Evolutionary conservation across 176 grass and related monocot genomes (phyloP).

Genomic region (Avena eriantha): DNA sequence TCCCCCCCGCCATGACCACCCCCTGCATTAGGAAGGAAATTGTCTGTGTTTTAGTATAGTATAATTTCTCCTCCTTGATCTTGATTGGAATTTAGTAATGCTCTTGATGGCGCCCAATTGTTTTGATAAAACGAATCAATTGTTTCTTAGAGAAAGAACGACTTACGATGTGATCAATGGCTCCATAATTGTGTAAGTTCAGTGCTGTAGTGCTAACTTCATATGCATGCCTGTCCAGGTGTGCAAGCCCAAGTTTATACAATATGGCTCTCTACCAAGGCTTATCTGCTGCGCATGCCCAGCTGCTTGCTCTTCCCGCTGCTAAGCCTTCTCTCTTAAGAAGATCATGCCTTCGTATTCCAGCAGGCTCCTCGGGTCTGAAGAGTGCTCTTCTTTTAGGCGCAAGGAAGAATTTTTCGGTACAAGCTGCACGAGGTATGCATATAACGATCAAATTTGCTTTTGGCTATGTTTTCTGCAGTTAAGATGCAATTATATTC

Average conservation of each 20-base stretch:
- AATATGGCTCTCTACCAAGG: constrained; percentile 52
- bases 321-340: constrained; percentile 31
- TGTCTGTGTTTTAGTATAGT: not conserved
- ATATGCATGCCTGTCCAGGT: constrained; percentile 32
- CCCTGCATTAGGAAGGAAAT: not conserved
- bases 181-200: not conserved
- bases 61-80: not conserved
- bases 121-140: not conserved
- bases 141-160: not conserved
- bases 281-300: constrained; percentile 39
- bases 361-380: constrained; percentile 31
- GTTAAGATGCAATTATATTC: not conserved
- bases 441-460: not conserved
- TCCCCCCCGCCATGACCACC: not conserved
- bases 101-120: not conserved
- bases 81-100: not conserved
- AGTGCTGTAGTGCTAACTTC: not conserved
- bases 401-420: constrained; percentile 5
- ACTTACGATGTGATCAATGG: not conserved
- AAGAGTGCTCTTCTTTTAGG: not conserved
- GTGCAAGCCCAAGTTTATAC: not conserved
- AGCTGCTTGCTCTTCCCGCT: constrained; percentile 53
- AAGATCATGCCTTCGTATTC: constrained; percentile 13
- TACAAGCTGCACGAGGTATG: constrained; percentile 41
- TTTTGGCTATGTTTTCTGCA: not conserved